Base-by-base conservation (phyloP, 2,329 filamentous ascomycete species). In the Scopulariopsis brevicaulis region DNA sequence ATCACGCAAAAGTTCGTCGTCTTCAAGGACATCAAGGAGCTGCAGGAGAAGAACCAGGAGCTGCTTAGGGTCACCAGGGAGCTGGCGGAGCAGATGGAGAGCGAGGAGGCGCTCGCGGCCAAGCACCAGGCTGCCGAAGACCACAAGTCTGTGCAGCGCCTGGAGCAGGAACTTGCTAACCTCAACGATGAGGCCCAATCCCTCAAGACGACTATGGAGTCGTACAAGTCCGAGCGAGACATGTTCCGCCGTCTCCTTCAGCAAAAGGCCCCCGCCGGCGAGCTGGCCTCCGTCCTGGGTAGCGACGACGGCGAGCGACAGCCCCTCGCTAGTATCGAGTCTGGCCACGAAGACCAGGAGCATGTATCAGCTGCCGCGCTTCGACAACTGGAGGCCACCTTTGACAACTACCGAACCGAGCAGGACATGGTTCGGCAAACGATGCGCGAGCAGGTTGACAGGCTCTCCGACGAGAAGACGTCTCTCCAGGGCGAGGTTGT, bases 191-290 rank as follows among this genome's bases (percentile, higher is more conserved):
- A 96, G 68, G 83, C 96, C 56, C 83, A 86, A 63, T 88, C 88
- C 14, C 86, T 96, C 63, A 84, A 87, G 51, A 84, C 87, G 34
- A 89, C 92, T 59, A 89, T 91, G 62, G 90, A 96, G 74, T 96
- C 90, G 69, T 96, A 96, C 70, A 90, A 94, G 68, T 90, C 91
- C 65, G 94, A 99, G 73, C 86, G 94, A 61, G 93, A 99, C 68
- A 96, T 96, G 83, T 97, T 96, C 85, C 86, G 93, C 24, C 90
- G 92, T 56, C 92, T 97, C 77, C 81, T 96, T 34, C 89, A 93
- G 63, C 89, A 94, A 61, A 71, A 85, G 73, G 69, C 77, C 67
- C 66, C 80, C 67, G 68, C 81, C 68, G 77, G 74, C 14, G 86
- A 91, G 60, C 76, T 87, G 50, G 79, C 81, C 18, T 85, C 85